A percentile compares a stretch with the other conserved stretches of the same genome.
Evolutionary conservation across 352 stramenopile species (phyloP).

Genomic region (Phytopythium litorale): DNA sequence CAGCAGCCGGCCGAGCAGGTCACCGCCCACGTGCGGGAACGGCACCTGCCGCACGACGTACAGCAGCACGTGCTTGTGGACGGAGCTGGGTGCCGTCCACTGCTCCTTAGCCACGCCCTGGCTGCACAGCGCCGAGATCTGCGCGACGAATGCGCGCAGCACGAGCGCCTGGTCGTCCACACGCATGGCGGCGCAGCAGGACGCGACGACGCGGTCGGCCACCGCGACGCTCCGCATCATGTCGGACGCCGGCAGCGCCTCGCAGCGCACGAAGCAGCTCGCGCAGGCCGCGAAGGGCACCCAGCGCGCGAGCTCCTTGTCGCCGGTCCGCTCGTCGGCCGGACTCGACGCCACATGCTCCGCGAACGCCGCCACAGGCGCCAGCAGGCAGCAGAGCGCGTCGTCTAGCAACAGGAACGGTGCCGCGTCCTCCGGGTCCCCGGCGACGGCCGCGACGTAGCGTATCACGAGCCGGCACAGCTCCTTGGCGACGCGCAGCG

Average conservation of each 20-base stretch:
- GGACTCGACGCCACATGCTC: slow-evolving; percentile 2
- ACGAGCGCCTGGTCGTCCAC: slow-evolving; percentile 10
- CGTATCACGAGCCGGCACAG: slow-evolving; percentile 24
- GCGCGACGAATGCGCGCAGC: slow-evolving; percentile 27
- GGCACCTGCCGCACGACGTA: slow-evolving; percentile 48
- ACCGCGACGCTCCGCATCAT: slow-evolving; percentile 19
- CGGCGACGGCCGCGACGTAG: slow-evolving; percentile 10
- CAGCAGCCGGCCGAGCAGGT: slow-evolving; percentile 68
- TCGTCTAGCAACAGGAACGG: slow-evolving; percentile 21
- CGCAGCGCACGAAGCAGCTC: slow-evolving; percentile 29
- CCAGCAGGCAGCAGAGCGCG: slow-evolving; percentile 22
- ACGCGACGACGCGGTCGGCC: slow-evolving; percentile 18
- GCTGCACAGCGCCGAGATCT: slow-evolving; percentile 40
- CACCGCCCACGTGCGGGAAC: slow-evolving; percentile 58
- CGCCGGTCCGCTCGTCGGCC: background rate
- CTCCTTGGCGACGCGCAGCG: slow-evolving; percentile 22
- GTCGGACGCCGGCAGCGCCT: slow-evolving; percentile 18
- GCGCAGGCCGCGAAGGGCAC: slow-evolving; percentile 31
- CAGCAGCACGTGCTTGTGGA: slow-evolving; percentile 56
- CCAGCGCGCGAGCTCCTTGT: slow-evolving; percentile 27
- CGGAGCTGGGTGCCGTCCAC: slow-evolving; percentile 42
- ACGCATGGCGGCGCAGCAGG: slow-evolving; percentile 14
- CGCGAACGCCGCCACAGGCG: slow-evolving; percentile 19
- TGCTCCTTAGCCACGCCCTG: slow-evolving; percentile 61
- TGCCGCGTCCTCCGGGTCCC: slow-evolving; percentile 8